Evolutionary conservation across 306 rosid genomes (phyloP).

Genomic region (Rubus parviflorus): DNA sequence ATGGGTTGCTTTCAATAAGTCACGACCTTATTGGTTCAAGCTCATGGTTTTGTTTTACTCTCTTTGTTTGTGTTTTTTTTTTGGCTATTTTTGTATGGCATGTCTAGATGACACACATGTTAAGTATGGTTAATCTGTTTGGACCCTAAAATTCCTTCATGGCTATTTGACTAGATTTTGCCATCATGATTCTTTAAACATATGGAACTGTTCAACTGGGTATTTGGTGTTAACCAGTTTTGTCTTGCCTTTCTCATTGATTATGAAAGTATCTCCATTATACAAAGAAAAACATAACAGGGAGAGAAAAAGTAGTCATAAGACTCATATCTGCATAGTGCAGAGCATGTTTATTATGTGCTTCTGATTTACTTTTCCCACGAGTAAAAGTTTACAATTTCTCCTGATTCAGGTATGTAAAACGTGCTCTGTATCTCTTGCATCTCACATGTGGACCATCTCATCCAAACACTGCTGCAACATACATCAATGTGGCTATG

Average conservation of each 20-base stretch:
- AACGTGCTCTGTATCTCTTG: constrained; percentile 94
- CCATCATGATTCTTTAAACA: not conserved
- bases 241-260: not conserved
- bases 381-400: constrained; percentile 17
- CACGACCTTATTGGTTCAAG: not conserved
- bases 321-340: not conserved
- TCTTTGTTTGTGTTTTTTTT: not conserved
- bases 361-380: not conserved
- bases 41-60: not conserved
- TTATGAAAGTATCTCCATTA: not conserved
- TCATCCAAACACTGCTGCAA: constrained; percentile 99
- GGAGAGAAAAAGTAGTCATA: constrained; percentile 3
- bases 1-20: not conserved
- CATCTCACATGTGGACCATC: constrained; percentile 98
- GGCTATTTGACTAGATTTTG: not conserved
- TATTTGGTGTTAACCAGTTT: not conserved
- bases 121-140: not conserved
- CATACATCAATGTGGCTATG: constrained; percentile 99
- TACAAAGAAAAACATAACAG: not conserved
- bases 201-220: not conserved
- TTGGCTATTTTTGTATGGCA: not conserved
- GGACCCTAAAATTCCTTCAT: not conserved
- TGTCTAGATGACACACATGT: not conserved
- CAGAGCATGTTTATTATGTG: not conserved
- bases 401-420: constrained; percentile 74